Percentiles rank a stretch among this genome's conserved stretches.
These are phyloP conservation scores for Cubamyces lactineus DNA, from an alignment of 768 basidiomycete genomes.

Conservation along the genomic window DNA sequence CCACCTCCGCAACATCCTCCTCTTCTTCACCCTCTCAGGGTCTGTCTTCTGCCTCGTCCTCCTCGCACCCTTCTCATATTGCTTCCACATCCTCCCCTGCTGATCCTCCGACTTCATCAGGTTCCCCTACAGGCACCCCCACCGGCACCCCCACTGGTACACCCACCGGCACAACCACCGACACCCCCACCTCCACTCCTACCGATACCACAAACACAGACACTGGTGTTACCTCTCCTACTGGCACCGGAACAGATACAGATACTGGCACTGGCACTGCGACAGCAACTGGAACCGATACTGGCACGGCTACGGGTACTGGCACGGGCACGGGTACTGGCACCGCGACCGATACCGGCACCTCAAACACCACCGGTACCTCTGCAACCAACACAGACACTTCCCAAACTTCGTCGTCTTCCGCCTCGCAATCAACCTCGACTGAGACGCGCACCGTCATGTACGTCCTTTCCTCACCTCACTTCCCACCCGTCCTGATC, in stretches of 20 bases:
- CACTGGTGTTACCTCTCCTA: not conserved
- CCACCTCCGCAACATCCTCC: not conserved
- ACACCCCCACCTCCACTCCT: not conserved
- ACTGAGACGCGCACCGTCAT: slow-evolving; percentile 22
- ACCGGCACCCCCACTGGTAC: slow-evolving; percentile 8
- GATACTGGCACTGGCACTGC: not conserved
- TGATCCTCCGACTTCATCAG: slow-evolving; percentile 13
- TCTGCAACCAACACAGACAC: not conserved
- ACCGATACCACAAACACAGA: not conserved
- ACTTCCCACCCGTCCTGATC: slow-evolving; percentile 1
- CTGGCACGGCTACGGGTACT: not conserved
- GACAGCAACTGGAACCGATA: not conserved
- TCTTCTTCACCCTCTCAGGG: slow-evolving; percentile 12
- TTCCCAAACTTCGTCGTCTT: not conserved
- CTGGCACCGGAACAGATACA: not conserved
- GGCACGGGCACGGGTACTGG: not conserved
- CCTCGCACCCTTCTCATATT: slow-evolving; percentile 3
- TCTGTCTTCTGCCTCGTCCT: slow-evolving; percentile 12
- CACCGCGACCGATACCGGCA: not conserved
- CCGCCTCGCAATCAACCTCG: slow-evolving; percentile 13
- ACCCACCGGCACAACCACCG: slow-evolving; percentile 6
- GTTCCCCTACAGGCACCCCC: slow-evolving; percentile 12
- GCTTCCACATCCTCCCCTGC: slow-evolving; percentile 7
- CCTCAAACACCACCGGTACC: not conserved
- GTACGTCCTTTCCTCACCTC: slow-evolving; percentile 16